phyloP scores from a whole-genome alignment of 2,329 filamentous ascomycete genomes.

The Dactylellina leptospora region DNA sequence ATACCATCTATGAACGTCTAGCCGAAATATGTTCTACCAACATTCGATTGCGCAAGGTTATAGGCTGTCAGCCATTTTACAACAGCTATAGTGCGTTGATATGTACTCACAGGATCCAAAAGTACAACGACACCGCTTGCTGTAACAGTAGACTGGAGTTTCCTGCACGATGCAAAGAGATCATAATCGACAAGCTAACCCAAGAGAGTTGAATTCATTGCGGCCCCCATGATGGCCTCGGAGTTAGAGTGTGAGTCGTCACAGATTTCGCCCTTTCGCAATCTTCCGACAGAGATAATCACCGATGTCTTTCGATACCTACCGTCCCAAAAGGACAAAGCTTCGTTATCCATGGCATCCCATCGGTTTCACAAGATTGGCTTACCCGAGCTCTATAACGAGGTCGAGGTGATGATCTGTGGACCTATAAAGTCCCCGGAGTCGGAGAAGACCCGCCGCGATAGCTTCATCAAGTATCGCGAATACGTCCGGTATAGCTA shows the following conservation, averaged over 20 bases:
- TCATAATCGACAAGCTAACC: too few species aligned
- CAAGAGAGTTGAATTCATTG: too few species aligned
- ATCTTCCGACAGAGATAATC: constrained; percentile 9
- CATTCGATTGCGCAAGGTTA: too few species aligned
- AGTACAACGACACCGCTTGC: too few species aligned
- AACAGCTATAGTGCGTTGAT: too few species aligned
- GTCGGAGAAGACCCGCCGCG: constrained; percentile 4
- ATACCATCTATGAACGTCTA: too few species aligned
- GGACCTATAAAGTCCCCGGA: constrained; percentile 2
- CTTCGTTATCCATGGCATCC: not conserved
- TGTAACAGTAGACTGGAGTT: too few species aligned
- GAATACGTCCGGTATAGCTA: constrained; percentile 22
- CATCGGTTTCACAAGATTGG: not conserved
- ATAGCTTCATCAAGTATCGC: constrained; percentile 8
- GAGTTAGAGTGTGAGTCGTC: not conserved
- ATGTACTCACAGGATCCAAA: too few species aligned
- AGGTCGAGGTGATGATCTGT: constrained; percentile 14
- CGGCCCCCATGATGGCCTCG: too few species aligned
- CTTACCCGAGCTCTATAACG: constrained; percentile 2
- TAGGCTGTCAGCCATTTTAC: too few species aligned
- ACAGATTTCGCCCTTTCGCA: not conserved
- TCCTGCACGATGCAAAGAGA: too few species aligned
- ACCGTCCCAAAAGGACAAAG: not conserved
- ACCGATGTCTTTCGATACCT: not conserved
- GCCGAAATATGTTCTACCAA: too few species aligned